A percentile compares a stretch with the other conserved stretches of the same genome.
Conservation (phyloP, 176 grass and related monocot species). For the Lolium multiflorum region DNA sequence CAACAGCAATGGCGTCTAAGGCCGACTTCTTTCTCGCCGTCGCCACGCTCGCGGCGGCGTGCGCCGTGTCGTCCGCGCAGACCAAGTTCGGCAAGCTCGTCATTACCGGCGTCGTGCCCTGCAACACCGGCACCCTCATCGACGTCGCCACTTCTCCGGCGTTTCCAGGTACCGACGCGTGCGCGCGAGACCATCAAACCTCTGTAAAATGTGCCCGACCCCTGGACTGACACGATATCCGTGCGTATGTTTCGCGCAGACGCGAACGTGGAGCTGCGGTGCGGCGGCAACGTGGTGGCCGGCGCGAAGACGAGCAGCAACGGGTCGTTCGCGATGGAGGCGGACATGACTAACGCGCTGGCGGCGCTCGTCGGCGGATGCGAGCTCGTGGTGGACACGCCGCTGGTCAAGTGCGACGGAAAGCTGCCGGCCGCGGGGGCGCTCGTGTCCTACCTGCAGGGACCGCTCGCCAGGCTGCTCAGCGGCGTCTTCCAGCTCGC, state of each 20-base stretch:
- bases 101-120: conserved; percentile 54
- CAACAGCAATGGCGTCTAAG: conserved; percentile 15
- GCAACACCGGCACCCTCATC: conserved; percentile 54
- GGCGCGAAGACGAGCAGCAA: conserved; percentile 46
- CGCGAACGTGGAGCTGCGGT: conserved; percentile 51
- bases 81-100: conserved; percentile 40
- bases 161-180: conserved; percentile 39
- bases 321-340: conserved; percentile 44
- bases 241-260: conserved; percentile 13
- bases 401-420: conserved; percentile 54
- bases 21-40: conserved; percentile 5
- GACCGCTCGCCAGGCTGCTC: conserved; percentile 39
- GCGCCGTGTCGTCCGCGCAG: conserved; percentile 11
- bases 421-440: conserved; percentile 46
- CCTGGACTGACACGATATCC: neutral
- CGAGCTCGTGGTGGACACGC: conserved; percentile 48
- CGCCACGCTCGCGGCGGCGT: conserved; percentile 7
- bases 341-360: conserved; percentile 28
- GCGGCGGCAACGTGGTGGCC: conserved; percentile 47
- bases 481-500: conserved; percentile 45
- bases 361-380: conserved; percentile 30
- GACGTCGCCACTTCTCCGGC: conserved; percentile 45
- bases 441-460: conserved; percentile 48
- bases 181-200: neutral
- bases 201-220: neutral